phyloP scores from a whole-genome alignment of 768 basidiomycete genomes.

The Austroboletus eburneus region DNA sequence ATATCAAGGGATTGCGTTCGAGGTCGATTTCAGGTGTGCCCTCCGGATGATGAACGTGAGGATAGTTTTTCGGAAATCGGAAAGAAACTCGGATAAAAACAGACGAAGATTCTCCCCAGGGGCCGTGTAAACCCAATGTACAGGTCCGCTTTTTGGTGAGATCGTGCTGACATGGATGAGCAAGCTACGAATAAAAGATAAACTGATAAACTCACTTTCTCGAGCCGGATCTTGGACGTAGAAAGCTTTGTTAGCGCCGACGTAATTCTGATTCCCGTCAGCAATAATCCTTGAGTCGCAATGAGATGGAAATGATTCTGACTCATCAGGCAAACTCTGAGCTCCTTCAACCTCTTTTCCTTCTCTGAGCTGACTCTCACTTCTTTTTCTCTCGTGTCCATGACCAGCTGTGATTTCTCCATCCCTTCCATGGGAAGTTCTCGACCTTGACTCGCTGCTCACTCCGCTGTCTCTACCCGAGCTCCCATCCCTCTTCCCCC shows the following conservation, averaged over 20 bases:
- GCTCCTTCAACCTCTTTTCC: conserved; percentile 33
- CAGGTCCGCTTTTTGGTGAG: conserved; percentile 71
- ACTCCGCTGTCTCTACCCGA: conserved; percentile 50
- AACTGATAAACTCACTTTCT: conserved; percentile 56
- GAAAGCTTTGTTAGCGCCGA: conserved; percentile 64
- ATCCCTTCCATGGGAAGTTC: conserved; percentile 27
- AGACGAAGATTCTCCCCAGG: conserved; percentile 84
- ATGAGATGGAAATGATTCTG: conserved; percentile 17
- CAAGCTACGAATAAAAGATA: background rate
- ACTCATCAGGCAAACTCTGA: conserved; percentile 74
- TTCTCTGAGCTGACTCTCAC: conserved; percentile 40
- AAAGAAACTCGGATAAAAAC: conserved; percentile 88
- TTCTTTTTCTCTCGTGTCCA: conserved; percentile 36
- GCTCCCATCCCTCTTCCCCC: conserved; percentile 50
- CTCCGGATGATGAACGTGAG: conserved; percentile 54
- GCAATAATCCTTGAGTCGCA: background rate
- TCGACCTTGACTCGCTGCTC: conserved; percentile 41
- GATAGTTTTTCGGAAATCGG: conserved; percentile 83
- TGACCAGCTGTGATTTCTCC: conserved; percentile 6
- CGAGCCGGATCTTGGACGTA: conserved; percentile 73
- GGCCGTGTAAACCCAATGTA: conserved; percentile 82
- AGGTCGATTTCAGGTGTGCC: conserved; percentile 75
- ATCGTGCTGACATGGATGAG: conserved; percentile 46
- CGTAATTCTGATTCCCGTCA: conserved; percentile 51
- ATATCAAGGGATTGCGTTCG: conserved; percentile 78